Evolutionary conservation across 2,329 filamentous ascomycete species (phyloP).

Genomic region (Epichloe sibirici): DNA sequence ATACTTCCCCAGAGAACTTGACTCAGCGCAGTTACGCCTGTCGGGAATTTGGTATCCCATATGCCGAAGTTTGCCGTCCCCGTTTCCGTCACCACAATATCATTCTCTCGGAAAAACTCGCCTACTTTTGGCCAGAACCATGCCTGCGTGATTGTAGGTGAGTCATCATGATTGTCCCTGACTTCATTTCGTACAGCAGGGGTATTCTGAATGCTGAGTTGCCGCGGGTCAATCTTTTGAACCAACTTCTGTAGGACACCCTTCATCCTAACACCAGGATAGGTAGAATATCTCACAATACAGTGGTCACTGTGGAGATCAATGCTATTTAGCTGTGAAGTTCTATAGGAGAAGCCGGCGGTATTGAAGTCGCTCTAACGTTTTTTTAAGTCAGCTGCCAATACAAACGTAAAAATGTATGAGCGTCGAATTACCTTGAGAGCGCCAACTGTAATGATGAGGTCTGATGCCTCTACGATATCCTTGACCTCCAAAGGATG

Average conservation of each 20-base stretch:
- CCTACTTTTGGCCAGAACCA: conserved; percentile 71
- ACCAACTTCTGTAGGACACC: conserved; percentile 64
- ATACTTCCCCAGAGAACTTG: conserved; percentile 65
- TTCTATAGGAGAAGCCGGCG: conserved; percentile 68
- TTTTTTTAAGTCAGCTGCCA: background rate
- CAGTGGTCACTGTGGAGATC: conserved; percentile 68
- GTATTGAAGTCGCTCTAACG: conserved; percentile 66
- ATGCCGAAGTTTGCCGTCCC: conserved; percentile 83
- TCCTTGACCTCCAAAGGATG: conserved; percentile 49
- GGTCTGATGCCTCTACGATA: conserved; percentile 55
- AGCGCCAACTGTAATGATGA: conserved; percentile 58
- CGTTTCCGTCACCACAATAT: conserved; percentile 77
- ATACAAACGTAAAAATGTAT: background rate
- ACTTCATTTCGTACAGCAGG: conserved; percentile 43
- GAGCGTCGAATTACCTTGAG: conserved; percentile 29
- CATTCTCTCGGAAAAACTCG: conserved; percentile 56
- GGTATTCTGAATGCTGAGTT: conserved; percentile 43
- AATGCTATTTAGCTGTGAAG: conserved; percentile 65
- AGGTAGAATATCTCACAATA: conserved; percentile 65
- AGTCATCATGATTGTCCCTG: conserved; percentile 25
- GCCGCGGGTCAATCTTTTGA: conserved; percentile 41
- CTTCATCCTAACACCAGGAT: conserved; percentile 65
- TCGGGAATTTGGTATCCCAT: conserved; percentile 71
- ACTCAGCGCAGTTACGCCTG: conserved; percentile 64
- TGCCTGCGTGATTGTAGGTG: conserved; percentile 47